Evolutionary conservation across 805 yeast genomes (phyloP).

Genomic region (Saccharomyces mikatae): DNA sequence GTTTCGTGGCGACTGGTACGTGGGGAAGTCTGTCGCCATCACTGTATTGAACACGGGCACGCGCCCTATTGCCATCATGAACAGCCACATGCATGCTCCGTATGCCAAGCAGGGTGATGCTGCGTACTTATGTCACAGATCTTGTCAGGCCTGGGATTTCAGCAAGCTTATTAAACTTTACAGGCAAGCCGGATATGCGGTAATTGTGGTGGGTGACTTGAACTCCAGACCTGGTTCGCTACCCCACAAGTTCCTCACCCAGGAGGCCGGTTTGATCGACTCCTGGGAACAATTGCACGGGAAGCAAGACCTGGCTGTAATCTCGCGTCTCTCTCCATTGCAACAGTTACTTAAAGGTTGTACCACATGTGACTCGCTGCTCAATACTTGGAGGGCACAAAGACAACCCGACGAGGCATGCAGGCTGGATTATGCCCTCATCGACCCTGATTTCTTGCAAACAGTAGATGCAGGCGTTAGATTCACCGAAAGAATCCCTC

Average conservation of each 20-base stretch:
- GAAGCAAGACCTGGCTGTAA: slow-evolving; percentile 32
- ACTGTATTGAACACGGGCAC: slow-evolving; percentile 48
- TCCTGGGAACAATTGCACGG: slow-evolving; percentile 75
- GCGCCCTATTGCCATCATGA: slow-evolving; percentile 65
- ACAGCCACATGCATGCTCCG: slow-evolving; percentile 97
- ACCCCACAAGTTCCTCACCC: slow-evolving; percentile 66
- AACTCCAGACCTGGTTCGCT: slow-evolving; percentile 83
- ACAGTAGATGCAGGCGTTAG: slow-evolving; percentile 60
- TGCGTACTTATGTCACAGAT: slow-evolving; percentile 79
- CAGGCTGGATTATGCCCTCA: slow-evolving; percentile 81
- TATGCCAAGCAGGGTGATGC: slow-evolving; percentile 79
- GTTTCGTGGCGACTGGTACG: slow-evolving; percentile 94
- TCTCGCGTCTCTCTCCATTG: slow-evolving; percentile 42
- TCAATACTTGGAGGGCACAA: slow-evolving; percentile 74
- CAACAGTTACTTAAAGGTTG: slow-evolving; percentile 70
- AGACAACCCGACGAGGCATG: slow-evolving; percentile 62
- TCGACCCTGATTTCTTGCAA: slow-evolving; percentile 46
- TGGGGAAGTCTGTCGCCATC: slow-evolving; percentile 82
- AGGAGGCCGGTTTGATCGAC: slow-evolving; percentile 62
- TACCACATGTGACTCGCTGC: slow-evolving; percentile 77
- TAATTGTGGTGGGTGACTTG: slow-evolving; percentile 85
- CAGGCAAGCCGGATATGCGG: slow-evolving; percentile 69
- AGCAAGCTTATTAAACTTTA: slow-evolving; percentile 56
- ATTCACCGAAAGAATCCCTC: slow-evolving; percentile 62
- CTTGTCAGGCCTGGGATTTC: slow-evolving; percentile 96